Evolutionary conservation across 345 rosid species (phyloP), one percentile per base, ranked within the genome.

Genomic region (Melaleuca quinquenervia): DNA sequence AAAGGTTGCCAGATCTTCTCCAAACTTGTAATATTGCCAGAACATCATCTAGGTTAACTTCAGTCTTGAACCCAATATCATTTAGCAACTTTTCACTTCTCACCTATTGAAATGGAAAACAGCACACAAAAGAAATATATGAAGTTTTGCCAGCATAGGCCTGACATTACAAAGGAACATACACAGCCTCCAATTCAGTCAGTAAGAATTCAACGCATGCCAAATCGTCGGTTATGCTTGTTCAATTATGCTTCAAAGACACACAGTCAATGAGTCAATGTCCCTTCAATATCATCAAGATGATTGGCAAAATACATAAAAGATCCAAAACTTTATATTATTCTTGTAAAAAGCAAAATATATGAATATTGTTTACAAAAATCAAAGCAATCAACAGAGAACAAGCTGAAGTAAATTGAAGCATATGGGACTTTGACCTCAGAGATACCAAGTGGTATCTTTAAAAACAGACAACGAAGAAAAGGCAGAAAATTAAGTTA

Each of bases 11-110:
- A 80, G 91, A 90, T 52, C 84, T 82, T 60, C 85, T 80, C 93
- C 92, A 91, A 52, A 83, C 41, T 82, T 60, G 80, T 27, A 90
- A 55, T 53, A 89, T 85, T 54, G 86, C 85, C 41, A 90, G 82
- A 54, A 87, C 92, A 90, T 91, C 93, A 86, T 86, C 52, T 6
- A 89, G 89, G 56, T 80, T 64, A 82, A 90, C 93, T 87, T 82
- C 82, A 48, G 91, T 87, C 90, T 90, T 91, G 70, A 91, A 85
- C 85, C 93, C 93, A 87, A 91, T 83, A 84, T 89, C 90, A 80
- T 83, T 58, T 83, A 88, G 36, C 55, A 91, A 75, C 78, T 88
- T 88, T 56, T 53, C 84, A 84, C 91, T 91, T 84, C 82, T 90
- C 86, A 91, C 91, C 93, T 91, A 32, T 70, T 18, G 48, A 36